phyloP scores from a whole-genome alignment of 768 basidiomycete species.

The Mycena amicta region DNA sequence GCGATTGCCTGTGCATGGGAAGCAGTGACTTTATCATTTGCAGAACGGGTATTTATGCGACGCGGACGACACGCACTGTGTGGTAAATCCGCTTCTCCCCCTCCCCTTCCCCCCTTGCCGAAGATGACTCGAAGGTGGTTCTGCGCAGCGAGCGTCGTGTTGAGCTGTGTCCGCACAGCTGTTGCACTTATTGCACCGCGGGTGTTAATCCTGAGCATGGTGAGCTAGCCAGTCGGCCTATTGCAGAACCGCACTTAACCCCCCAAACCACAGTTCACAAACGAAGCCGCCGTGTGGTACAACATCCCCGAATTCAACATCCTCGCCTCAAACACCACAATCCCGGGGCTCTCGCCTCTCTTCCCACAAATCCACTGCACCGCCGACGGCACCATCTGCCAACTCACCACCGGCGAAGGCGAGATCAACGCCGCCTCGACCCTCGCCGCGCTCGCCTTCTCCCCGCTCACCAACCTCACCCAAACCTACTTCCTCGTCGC shows the following conservation, averaged over 20 bases:
- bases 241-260: too few species aligned
- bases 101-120: too few species aligned
- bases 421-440: slow-evolving; percentile 47
- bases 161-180: too few species aligned
- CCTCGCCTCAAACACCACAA: slow-evolving; percentile 35
- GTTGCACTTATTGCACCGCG: too few species aligned
- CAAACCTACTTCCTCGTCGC: slow-evolving; percentile 44
- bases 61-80: too few species aligned
- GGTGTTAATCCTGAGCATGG: not conserved
- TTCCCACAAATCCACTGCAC: slow-evolving; percentile 39
- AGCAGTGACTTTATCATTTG: too few species aligned
- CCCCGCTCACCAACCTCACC: slow-evolving; percentile 37
- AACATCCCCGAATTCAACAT: slow-evolving; percentile 28
- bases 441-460: slow-evolving; percentile 34
- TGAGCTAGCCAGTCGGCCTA: too few species aligned
- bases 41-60: too few species aligned
- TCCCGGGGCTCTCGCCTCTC: slow-evolving; percentile 37
- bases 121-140: too few species aligned
- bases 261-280: not conserved
- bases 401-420: slow-evolving; percentile 21
- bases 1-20: too few species aligned
- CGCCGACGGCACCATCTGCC: not conserved
- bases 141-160: too few species aligned
- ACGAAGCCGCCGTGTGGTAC: slow-evolving; percentile 24
- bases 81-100: too few species aligned